These are phyloP conservation scores for Epichloe glyceriae DNA, from an alignment of 2,329 filamentous ascomycete species.

Conservation along the genomic window DNA sequence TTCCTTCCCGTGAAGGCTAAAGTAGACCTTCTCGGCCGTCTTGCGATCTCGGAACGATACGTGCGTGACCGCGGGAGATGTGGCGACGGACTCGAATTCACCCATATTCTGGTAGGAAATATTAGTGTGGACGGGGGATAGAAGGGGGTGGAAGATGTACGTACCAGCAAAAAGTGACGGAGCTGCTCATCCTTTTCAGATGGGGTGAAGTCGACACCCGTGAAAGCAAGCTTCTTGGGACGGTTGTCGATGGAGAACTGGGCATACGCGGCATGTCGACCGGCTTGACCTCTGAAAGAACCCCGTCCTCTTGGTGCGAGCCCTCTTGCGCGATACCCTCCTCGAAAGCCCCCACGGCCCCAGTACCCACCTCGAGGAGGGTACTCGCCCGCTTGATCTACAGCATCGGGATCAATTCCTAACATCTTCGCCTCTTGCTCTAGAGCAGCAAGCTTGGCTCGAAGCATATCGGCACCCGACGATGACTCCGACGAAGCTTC, in stretches of 20 bases:
- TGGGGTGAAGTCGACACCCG: slow-evolving; percentile 49
- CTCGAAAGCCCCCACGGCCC: slow-evolving; percentile 23
- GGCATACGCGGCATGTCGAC: slow-evolving; percentile 42
- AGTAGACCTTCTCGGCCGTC: slow-evolving; percentile 58
- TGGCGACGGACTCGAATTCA: slow-evolving; percentile 46
- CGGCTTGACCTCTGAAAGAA: slow-evolving; percentile 28
- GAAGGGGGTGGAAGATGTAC: slow-evolving; percentile 10
- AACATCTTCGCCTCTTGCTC: slow-evolving; percentile 59
- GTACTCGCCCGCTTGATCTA: slow-evolving; percentile 27
- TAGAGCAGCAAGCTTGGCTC: slow-evolving; percentile 57
- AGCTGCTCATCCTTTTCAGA: slow-evolving; percentile 54
- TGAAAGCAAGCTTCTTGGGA: slow-evolving; percentile 53
- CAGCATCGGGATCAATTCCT: slow-evolving; percentile 48
- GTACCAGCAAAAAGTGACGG: slow-evolving; percentile 57
- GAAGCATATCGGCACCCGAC: slow-evolving; percentile 50
- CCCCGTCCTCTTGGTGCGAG: slow-evolving; percentile 26
- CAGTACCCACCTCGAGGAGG: slow-evolving; percentile 24
- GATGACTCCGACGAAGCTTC: slow-evolving; percentile 19
- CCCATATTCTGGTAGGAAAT: slow-evolving; percentile 38
- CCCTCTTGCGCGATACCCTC: slow-evolving; percentile 20
- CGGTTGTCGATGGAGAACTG: slow-evolving; percentile 64
- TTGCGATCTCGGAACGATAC: slow-evolving; percentile 55
- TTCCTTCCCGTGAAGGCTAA: slow-evolving; percentile 39
- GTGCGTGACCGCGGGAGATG: slow-evolving; percentile 31
- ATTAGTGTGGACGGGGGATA: not conserved